Conservation (phyloP, 176 grass and related monocot species). For the Bromus sterilis region DNA sequence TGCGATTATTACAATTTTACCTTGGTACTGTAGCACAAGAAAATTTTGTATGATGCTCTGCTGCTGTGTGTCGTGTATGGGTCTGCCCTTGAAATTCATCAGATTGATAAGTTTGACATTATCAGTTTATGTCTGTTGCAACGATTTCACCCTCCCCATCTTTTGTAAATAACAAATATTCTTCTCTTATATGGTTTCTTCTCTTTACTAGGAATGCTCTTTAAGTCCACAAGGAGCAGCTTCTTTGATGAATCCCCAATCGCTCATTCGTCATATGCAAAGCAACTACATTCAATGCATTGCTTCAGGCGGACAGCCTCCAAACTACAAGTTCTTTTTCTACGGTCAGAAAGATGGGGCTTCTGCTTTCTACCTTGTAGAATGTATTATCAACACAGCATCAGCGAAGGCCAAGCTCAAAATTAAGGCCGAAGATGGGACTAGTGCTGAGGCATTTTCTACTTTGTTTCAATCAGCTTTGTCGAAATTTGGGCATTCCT, state of each 20-base stretch:
- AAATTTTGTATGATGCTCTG: not conserved
- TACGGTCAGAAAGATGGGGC: constrained; percentile 82
- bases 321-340: constrained; percentile 99
- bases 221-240: constrained; percentile 77
- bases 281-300: constrained; percentile 80
- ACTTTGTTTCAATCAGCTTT: constrained; percentile 65
- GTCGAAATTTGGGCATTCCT: constrained; percentile 68
- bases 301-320: constrained; percentile 88
- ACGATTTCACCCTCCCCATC: not conserved
- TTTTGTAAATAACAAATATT: not conserved
- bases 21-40: not conserved
- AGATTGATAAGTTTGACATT: not conserved
- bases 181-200: not conserved
- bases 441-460: constrained; percentile 56
- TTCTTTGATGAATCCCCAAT: constrained; percentile 67
- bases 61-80: not conserved
- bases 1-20: not conserved
- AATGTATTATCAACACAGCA: constrained; percentile 87
- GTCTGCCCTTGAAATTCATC: not conserved
- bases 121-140: not conserved
- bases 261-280: constrained; percentile 95
- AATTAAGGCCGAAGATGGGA: constrained; percentile 85
- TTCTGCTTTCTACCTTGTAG: constrained; percentile 75
- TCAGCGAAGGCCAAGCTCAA: constrained; percentile 85
- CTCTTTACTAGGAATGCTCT: constrained; percentile 54